These are phyloP conservation scores for Phlebiopsis gigantea DNA, from an alignment of 768 basidiomycete genomes.

Conservation along the genomic window DNA sequence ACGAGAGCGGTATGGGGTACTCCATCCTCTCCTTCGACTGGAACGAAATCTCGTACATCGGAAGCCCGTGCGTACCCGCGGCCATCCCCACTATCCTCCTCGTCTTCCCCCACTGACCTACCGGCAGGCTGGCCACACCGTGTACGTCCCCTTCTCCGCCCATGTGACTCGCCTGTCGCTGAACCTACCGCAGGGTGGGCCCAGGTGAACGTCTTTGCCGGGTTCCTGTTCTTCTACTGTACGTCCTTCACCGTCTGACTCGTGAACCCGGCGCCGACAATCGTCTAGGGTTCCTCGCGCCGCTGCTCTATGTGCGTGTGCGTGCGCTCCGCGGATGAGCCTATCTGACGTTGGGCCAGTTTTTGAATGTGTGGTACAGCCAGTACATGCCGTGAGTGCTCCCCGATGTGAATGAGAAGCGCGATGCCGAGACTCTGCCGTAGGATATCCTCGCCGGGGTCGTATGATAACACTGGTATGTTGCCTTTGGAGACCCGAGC, in stretches of 20 bases:
- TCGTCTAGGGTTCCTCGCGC: slow-evolving; percentile 36
- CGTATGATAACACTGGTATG: slow-evolving; percentile 35
- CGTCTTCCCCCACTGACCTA: not conserved
- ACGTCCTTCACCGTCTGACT: slow-evolving; percentile 11
- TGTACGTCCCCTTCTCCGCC: slow-evolving; percentile 34
- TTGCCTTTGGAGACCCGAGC: not conserved
- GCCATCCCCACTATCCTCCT: too few relatives aligned
- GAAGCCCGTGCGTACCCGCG: slow-evolving; percentile 46
- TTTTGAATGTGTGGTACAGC: slow-evolving; percentile 47
- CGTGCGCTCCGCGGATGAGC: too few relatives aligned
- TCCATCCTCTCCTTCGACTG: slow-evolving; percentile 73
- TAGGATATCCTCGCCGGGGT: slow-evolving; percentile 21
- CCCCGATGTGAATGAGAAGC: too few relatives aligned
- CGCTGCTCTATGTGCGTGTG: slow-evolving; percentile 36
- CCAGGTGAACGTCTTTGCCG: slow-evolving; percentile 57
- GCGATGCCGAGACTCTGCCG: slow-evolving; percentile 5
- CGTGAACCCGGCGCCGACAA: too few relatives aligned
- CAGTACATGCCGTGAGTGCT: slow-evolving; percentile 51
- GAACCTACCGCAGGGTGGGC: slow-evolving; percentile 74
- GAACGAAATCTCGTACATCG: slow-evolving; percentile 69
- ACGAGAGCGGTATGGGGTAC: slow-evolving; percentile 38
- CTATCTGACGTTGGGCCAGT: too few relatives aligned
- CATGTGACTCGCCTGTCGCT: too few relatives aligned
- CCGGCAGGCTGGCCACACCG: slow-evolving; percentile 35
- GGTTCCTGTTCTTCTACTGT: slow-evolving; percentile 41